These are phyloP conservation scores for Aspergillus uvarum DNA, from an alignment of 2,329 filamentous ascomycete genomes.

Conservation along the genomic window DNA sequence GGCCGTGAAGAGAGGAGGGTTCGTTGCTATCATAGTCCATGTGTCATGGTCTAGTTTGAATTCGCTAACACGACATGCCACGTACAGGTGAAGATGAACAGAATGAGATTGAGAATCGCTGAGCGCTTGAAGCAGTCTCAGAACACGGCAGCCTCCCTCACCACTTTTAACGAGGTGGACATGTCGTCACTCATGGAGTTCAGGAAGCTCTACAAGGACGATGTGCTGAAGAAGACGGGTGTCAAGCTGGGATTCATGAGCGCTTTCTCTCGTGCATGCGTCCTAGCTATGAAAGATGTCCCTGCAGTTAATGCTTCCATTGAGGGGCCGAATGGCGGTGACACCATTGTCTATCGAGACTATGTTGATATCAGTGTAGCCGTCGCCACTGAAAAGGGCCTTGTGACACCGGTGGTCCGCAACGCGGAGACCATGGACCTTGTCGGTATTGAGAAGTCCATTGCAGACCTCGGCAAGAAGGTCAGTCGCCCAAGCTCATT, in stretches of 20 bases:
- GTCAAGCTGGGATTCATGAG: slow-evolving; percentile 99
- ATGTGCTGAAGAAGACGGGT: slow-evolving; percentile 90
- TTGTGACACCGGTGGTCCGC: slow-evolving; percentile 93
- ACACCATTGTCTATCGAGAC: slow-evolving; percentile 97
- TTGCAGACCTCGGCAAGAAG: slow-evolving; percentile 95
- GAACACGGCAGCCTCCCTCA: slow-evolving; percentile 94
- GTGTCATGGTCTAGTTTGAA: neutral
- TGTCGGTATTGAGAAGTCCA: slow-evolving; percentile 82
- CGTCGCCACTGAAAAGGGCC: slow-evolving; percentile 93
- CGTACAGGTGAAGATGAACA: slow-evolving; percentile 94
- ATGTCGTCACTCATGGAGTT: slow-evolving; percentile 98
- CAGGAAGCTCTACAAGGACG: slow-evolving; percentile 95
- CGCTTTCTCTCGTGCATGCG: slow-evolving; percentile 85
- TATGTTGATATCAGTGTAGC: slow-evolving; percentile 98
- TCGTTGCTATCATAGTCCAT: slow-evolving; percentile 44
- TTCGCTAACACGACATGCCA: slow-evolving; percentile 7
- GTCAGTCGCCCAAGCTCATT: slow-evolving; percentile 43
- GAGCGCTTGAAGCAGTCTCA: slow-evolving; percentile 99
- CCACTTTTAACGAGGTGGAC: slow-evolving; percentile 98
- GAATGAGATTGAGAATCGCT: slow-evolving; percentile 95
- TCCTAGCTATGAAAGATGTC: slow-evolving; percentile 92
- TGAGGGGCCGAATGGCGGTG: slow-evolving; percentile 88
- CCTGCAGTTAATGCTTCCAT: slow-evolving; percentile 95
- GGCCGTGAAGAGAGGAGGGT: slow-evolving; percentile 85
- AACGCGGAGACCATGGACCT: slow-evolving; percentile 89